Conservation (phyloP, 169 alveolate species). For the Eimeria falciformis region DNA sequence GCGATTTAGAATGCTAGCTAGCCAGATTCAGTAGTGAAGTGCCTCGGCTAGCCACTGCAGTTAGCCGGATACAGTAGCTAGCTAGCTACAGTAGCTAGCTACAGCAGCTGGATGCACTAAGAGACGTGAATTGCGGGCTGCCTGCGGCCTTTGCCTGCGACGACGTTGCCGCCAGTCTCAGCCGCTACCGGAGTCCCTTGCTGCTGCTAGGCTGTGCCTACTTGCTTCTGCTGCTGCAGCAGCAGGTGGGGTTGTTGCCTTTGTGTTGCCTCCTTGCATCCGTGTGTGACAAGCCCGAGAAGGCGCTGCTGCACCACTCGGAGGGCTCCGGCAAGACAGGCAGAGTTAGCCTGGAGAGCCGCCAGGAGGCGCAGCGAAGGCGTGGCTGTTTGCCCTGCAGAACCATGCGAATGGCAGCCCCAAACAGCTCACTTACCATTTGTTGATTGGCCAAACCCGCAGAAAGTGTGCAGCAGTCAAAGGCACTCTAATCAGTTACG, state of each 20-base stretch:
- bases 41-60: too few species aligned
- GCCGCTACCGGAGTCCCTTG: background rate
- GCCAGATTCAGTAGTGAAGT: too few species aligned
- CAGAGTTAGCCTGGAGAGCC: background rate
- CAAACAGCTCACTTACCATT: background rate
- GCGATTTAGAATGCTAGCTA: too few species aligned
- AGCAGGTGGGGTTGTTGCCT: constrained; percentile 27
- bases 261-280: constrained; percentile 29
- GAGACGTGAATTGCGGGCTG: too few species aligned
- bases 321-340: background rate
- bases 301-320: constrained; percentile 52
- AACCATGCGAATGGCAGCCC: background rate
- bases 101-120: too few species aligned
- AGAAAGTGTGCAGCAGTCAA: too few species aligned
- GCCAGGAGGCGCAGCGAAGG: constrained; percentile 10
- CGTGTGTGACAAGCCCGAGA: background rate
- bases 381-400: background rate
- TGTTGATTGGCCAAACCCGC: too few species aligned
- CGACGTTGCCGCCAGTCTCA: background rate
- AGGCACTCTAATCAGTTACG: too few species aligned
- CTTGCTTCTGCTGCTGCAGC: constrained; percentile 52
- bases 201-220: constrained; percentile 15
- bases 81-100: too few species aligned
- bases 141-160: too few species aligned
- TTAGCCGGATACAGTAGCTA: too few species aligned